Evolutionary conservation across 2,329 filamentous ascomycete species (phyloP).

Genomic region (Sporothrix mexicana): DNA sequence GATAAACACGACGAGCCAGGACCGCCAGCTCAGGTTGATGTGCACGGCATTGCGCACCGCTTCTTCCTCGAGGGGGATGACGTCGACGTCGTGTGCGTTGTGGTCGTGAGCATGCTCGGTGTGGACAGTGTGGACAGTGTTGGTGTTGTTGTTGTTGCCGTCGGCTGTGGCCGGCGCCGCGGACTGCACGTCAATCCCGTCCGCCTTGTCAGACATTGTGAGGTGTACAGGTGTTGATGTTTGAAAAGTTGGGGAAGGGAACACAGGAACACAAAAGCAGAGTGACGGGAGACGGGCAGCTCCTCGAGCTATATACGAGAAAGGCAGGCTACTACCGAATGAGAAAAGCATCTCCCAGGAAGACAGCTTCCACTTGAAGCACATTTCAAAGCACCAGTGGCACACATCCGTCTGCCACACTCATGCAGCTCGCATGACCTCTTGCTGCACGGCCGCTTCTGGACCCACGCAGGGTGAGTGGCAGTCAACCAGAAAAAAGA

Average conservation of each 20-base stretch:
- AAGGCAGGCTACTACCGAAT: no score
- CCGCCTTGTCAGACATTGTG: conserved; percentile 16
- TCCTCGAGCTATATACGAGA: conserved; percentile 13
- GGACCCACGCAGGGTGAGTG: background rate
- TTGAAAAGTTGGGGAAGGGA: no score
- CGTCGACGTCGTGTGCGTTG: conserved; percentile 23
- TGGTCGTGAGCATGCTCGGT: conserved; percentile 2
- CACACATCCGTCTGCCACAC: background rate
- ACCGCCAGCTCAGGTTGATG: conserved; percentile 60
- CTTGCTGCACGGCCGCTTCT: background rate
- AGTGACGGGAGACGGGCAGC: background rate
- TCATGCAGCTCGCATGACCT: conserved; percentile 11
- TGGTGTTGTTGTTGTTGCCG: background rate
- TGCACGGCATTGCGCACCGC: conserved; percentile 47
- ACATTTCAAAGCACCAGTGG: background rate
- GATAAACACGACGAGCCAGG: conserved; percentile 54
- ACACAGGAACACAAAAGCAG: background rate
- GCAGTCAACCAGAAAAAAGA: background rate
- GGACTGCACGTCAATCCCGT: conserved; percentile 1
- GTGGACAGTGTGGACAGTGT: background rate
- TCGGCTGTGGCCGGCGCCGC: background rate
- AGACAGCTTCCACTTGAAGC: conserved; percentile 5
- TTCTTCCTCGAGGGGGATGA: conserved; percentile 41
- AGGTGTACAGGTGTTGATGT: background rate
- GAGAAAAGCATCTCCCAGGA: background rate